These are phyloP conservation scores for Stagonosporopsis tanaceti DNA, from an alignment of 2,329 filamentous ascomycete species.

Conservation along the genomic window DNA sequence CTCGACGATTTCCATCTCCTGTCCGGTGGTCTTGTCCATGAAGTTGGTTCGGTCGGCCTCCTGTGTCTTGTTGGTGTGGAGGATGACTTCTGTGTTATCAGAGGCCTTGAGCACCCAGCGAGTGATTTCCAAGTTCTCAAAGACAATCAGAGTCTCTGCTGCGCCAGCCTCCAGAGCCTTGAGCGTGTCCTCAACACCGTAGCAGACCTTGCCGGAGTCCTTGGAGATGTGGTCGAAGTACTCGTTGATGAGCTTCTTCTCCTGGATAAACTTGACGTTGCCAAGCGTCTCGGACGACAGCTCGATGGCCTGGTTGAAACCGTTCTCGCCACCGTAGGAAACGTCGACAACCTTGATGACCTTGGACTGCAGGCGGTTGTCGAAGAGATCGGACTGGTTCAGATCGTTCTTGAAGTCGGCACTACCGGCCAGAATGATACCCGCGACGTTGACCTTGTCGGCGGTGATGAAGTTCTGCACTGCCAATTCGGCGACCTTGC, in stretches of 20 bases:
- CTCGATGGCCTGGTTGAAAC: constrained; percentile 99
- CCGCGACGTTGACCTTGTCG: constrained; percentile 98
- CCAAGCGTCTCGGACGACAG: constrained; percentile 92
- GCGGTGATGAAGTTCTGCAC: constrained; percentile 99
- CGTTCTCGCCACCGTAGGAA: constrained; percentile 98
- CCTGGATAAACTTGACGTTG: constrained; percentile 99
- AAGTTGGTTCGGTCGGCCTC: constrained; percentile 83
- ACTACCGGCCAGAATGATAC: constrained; percentile 92
- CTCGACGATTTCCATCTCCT: constrained; percentile 94
- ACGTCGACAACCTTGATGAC: constrained; percentile 99
- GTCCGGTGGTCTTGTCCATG: constrained; percentile 92
- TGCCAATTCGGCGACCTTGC: constrained; percentile 96
- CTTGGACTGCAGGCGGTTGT: constrained; percentile 87
- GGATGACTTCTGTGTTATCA: constrained; percentile 72
- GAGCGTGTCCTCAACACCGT: constrained; percentile 96
- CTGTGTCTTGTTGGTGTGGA: constrained; percentile 89
- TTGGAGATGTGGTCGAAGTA: constrained; percentile 99
- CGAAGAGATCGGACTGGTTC: constrained; percentile 97
- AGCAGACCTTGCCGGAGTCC: constrained; percentile 96
- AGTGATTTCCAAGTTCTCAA: constrained; percentile 94
- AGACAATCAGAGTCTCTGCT: constrained; percentile 92
- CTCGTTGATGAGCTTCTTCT: constrained; percentile 99
- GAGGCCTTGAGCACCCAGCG: constrained; percentile 89
- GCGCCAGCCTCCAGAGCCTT: constrained; percentile 97
- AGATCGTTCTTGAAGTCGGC: constrained; percentile 99